Conservation (phyloP, 1,139 yeast genomes). For the Diutina ranongensis region DNA sequence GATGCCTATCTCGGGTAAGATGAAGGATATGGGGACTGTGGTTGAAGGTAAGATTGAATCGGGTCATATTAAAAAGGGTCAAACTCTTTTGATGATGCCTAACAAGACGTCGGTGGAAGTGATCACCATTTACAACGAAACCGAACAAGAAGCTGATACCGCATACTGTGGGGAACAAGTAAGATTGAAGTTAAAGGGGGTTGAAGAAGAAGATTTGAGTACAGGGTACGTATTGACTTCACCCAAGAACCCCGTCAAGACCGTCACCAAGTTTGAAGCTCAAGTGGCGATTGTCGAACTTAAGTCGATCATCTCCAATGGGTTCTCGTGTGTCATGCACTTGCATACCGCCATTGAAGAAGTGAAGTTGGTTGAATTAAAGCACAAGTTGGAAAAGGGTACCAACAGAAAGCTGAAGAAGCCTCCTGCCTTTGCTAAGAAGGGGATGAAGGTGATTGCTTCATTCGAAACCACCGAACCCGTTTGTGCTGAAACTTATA, state of each 20-base stretch:
- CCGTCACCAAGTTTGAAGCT: slow-evolving; percentile 86
- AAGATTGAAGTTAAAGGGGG: slow-evolving; percentile 82
- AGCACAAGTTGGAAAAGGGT: slow-evolving; percentile 92
- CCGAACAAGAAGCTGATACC: slow-evolving; percentile 85
- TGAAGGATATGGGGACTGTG: slow-evolving; percentile 93
- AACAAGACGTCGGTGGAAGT: slow-evolving; percentile 77
- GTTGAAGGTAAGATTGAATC: slow-evolving; percentile 98
- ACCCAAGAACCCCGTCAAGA: slow-evolving; percentile 76
- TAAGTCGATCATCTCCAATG: slow-evolving; percentile 86
- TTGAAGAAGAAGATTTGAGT: slow-evolving; percentile 92
- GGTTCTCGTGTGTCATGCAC: slow-evolving; percentile 97
- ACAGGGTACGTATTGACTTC: slow-evolving; percentile 89
- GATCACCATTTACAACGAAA: slow-evolving; percentile 78
- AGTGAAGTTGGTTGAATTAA: slow-evolving; percentile 67
- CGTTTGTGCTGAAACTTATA: slow-evolving; percentile 87
- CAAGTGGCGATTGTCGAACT: slow-evolving; percentile 95
- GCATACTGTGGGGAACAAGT: slow-evolving; percentile 98
- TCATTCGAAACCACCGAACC: slow-evolving; percentile 75
- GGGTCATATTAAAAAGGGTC: slow-evolving; percentile 73
- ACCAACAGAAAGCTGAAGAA: slow-evolving; percentile 93
- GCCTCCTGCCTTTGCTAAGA: slow-evolving; percentile 96
- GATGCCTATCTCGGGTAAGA: slow-evolving; percentile 91
- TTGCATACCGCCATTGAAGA: slow-evolving; percentile 98
- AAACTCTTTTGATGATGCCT: slow-evolving; percentile 79
- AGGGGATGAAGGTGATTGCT: slow-evolving; percentile 98